Evolutionary conservation across 2,329 filamentous ascomycete genomes (phyloP), one percentile per base, ranked within the genome.

Genomic region (Harringtonia aguacate): DNA sequence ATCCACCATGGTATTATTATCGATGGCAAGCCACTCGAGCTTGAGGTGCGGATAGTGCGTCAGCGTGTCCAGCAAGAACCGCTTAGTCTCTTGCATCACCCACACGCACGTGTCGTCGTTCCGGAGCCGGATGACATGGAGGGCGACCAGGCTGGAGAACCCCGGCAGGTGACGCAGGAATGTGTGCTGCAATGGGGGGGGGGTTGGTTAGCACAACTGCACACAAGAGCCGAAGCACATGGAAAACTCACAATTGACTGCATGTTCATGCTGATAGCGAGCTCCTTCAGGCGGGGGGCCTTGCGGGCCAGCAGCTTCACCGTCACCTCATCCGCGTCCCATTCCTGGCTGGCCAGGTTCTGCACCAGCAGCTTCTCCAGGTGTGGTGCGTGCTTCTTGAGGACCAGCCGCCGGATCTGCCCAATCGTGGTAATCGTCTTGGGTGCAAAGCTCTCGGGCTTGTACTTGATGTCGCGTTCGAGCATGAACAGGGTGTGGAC

Each of bases 401-500:
- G 63, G 1, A 75, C 69, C 15, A 71, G 53, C 14, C 68, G 67
- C 4, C 75, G 68, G 43, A 84, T 81, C 43, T 78, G 68, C n/a
- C 73, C 68, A 9, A 78, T 75, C 0, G 62, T 68, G 2, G 70
- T 65, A 1, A 60, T 64, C 1, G 71, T 69, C 44, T 66, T 70
- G 7, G 69, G 64, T 2, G 72, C 68, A 41, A 76, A 70, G 47
- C 68, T 69, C 52, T 75, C 71, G 0, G 73, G 69, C 44, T 71
- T 70, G 44, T 70, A 62, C 51, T 73, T 74, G 17, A 55, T 42
- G 7, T 62, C 65, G 27, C 74, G 64, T 56, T 82, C 76, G 24
- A 81, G 58, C 52, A 84, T 56, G 49, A 77, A 75, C 2, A 84
- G 59, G 48, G 81, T 73, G n/a, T 71, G 65, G 2, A 83, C 55